Conservation (phyloP, 2,329 filamentous ascomycete species). For the Xylaria digitata region DNA sequence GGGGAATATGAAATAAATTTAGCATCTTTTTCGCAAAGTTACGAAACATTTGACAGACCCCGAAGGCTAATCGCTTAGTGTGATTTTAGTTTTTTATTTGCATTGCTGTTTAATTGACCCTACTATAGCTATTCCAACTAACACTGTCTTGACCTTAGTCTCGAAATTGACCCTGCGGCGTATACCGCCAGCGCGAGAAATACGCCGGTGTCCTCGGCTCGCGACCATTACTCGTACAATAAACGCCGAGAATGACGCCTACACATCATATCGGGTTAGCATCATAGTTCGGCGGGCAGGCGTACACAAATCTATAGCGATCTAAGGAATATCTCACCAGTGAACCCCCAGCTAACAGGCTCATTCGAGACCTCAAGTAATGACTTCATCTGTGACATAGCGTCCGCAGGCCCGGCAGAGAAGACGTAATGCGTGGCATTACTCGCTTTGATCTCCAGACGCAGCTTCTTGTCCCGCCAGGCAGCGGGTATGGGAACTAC, state of each 20-base stretch:
- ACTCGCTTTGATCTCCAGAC: constrained; percentile 55
- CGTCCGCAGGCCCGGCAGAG: constrained; percentile 51
- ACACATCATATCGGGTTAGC: constrained; percentile 31
- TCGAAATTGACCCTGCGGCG: constrained; percentile 52
- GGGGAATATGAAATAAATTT: too few relatives aligned
- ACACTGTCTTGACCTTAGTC: constrained; percentile 37
- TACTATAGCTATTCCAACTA: background rate
- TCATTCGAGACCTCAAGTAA: constrained; percentile 51
- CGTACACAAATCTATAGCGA: background rate
- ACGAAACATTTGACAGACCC: too few relatives aligned
- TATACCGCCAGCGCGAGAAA: constrained; percentile 61
- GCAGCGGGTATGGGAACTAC: constrained; percentile 53
- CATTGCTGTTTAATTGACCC: too few relatives aligned
- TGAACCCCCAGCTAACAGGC: constrained; percentile 55
- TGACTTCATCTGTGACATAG: constrained; percentile 49
- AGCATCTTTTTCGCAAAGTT: background rate
- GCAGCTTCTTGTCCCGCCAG: constrained; percentile 54
- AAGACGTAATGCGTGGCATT: constrained; percentile 61
- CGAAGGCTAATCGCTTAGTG: background rate
- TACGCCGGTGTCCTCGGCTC: constrained; percentile 58
- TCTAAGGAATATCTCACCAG: constrained; percentile 47
- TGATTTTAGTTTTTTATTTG: background rate
- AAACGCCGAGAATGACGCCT: constrained; percentile 63
- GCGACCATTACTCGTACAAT: constrained; percentile 64
- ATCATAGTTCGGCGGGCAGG: background rate